These are phyloP conservation scores for Tothia fuscella DNA, from an alignment of 2,329 filamentous ascomycete genomes.

Conservation along the genomic window DNA sequence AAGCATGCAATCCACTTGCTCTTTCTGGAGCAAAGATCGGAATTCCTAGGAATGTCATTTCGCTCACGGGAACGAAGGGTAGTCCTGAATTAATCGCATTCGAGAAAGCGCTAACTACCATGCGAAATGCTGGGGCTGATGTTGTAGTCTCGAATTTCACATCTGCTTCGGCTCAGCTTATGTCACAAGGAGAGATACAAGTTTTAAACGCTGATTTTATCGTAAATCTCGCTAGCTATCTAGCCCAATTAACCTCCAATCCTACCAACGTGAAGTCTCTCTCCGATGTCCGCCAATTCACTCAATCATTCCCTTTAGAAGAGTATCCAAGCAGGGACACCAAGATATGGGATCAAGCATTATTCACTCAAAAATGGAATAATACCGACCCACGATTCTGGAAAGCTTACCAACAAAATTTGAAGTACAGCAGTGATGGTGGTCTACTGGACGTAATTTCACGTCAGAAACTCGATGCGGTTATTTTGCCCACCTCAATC, in stretches of 20 bases:
- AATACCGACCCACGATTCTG: constrained; percentile 48
- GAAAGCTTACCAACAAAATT: constrained; percentile 40
- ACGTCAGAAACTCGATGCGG: constrained; percentile 46
- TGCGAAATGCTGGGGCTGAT: constrained; percentile 44
- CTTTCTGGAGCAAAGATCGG: constrained; percentile 50
- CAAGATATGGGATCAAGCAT: constrained; percentile 39
- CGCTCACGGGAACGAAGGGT: constrained; percentile 24
- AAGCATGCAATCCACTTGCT: constrained; percentile 41
- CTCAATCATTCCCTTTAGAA: constrained; percentile 40
- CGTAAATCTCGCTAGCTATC: constrained; percentile 43
- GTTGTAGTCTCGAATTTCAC: constrained; percentile 52
- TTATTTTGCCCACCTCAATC: constrained; percentile 46
- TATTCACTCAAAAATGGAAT: constrained; percentile 37
- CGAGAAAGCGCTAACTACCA: constrained; percentile 38
- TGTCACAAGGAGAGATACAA: constrained; percentile 27
- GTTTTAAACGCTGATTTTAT: constrained; percentile 50
- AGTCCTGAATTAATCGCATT: constrained; percentile 44
- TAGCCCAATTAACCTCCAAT: constrained; percentile 44
- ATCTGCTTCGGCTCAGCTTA: constrained; percentile 33
- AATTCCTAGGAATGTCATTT: constrained; percentile 48
- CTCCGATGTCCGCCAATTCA: constrained; percentile 42
- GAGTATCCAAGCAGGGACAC: constrained; percentile 52
- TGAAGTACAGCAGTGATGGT: constrained; percentile 44
- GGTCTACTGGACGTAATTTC: constrained; percentile 49
- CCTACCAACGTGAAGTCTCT: constrained; percentile 43